These are phyloP conservation scores for Pleurotus pulmonarius DNA, from an alignment of 768 basidiomycete species.

Conservation along the genomic window DNA sequence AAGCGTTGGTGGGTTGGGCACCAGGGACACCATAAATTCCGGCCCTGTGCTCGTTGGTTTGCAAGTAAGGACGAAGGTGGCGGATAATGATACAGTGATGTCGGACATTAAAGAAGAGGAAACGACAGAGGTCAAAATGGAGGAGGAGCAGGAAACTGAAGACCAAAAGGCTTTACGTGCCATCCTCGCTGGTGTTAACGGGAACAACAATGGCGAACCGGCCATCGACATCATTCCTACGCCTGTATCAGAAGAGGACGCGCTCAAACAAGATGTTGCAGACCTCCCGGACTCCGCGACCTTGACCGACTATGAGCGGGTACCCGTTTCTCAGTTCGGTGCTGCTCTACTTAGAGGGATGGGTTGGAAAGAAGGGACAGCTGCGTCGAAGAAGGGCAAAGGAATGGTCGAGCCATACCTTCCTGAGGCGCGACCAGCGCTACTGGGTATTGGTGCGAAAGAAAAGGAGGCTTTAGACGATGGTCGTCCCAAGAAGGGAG, in stretches of 20 bases:
- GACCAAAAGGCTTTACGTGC: constrained; percentile 82
- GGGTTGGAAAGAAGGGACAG: constrained; percentile 89
- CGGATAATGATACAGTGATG: constrained; percentile 24
- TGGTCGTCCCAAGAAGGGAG: constrained; percentile 49
- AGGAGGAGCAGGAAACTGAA: constrained; percentile 53
- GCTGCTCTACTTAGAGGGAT: constrained; percentile 91
- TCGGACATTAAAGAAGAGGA: constrained; percentile 17
- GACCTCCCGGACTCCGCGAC: constrained; percentile 76
- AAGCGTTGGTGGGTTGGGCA: constrained; percentile 75
- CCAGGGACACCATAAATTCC: constrained; percentile 70
- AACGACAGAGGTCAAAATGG: constrained; percentile 25
- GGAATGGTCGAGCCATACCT: constrained; percentile 76
- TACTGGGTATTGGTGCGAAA: constrained; percentile 94
- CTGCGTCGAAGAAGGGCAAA: constrained; percentile 61
- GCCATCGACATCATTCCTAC: constrained; percentile 63
- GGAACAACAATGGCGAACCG: constrained; percentile 34
- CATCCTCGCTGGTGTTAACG: constrained; percentile 56
- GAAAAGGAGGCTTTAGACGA: constrained; percentile 73
- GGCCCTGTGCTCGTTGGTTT: constrained; percentile 71
- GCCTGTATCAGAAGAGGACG: constrained; percentile 74
- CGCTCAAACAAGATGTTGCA: constrained; percentile 77
- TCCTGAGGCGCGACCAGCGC: constrained; percentile 76
- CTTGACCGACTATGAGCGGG: constrained; percentile 81
- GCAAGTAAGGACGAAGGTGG: constrained; percentile 42
- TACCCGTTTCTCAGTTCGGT: constrained; percentile 92